Evolutionary conservation across 2,329 filamentous ascomycete genomes (phyloP).

Genomic region (Lasiodiplodia theobromae): DNA sequence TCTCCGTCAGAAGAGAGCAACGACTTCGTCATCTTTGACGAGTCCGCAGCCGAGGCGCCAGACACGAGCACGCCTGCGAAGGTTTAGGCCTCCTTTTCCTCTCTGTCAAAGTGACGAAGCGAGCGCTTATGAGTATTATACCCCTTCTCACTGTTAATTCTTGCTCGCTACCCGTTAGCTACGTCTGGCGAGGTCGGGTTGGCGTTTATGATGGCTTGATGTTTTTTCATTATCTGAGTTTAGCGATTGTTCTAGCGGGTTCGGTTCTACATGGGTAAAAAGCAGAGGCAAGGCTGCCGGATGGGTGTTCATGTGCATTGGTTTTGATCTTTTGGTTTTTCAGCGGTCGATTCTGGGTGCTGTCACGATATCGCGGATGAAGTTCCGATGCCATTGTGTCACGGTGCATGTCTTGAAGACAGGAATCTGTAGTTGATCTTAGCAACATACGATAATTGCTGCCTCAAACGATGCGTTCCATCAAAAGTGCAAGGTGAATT

Average conservation of each 20-base stretch:
- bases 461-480: not conserved
- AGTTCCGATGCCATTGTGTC: conserved; percentile 3
- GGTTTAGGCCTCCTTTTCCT: conserved; percentile 3
- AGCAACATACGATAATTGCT: conserved; percentile 12
- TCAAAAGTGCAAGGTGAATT: not conserved
- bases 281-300: conserved; percentile 16
- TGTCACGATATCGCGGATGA: conserved; percentile 12
- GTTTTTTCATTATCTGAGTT: not conserved
- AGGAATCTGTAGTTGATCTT: conserved; percentile 8
- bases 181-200: not conserved
- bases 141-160: conserved; percentile 21
- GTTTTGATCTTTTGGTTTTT: not conserved
- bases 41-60: conserved; percentile 10
- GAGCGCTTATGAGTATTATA: conserved; percentile 28
- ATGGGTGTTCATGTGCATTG: conserved; percentile 12
- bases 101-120: conserved; percentile 19
- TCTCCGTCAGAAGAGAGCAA: conserved; percentile 4
- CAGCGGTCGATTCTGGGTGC: not conserved
- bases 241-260: conserved; percentile 4
- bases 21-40: conserved; percentile 21
- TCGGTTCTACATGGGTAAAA: conserved; percentile 11
- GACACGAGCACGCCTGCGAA: not conserved
- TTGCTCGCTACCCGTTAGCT: conserved; percentile 4
- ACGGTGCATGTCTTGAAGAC: conserved; percentile 3
- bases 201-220: conserved; percentile 15